phyloP scores from a whole-genome alignment of 139 green algal species.

The Gonium pectorale region DNA sequence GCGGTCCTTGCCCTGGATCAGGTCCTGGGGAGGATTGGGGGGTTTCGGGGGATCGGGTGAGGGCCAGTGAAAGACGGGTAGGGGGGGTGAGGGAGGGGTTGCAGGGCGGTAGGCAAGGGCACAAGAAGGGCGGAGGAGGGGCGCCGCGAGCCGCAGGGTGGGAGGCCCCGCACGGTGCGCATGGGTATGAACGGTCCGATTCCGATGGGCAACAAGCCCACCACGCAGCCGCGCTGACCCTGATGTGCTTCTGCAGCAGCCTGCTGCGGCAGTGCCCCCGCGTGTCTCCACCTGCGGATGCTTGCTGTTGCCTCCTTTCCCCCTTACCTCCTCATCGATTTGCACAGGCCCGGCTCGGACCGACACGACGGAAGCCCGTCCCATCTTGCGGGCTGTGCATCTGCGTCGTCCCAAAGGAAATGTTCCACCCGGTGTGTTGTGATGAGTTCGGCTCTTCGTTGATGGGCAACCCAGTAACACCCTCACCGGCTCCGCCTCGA shows the following conservation, averaged over 20 bases:
- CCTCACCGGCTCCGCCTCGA: background rate
- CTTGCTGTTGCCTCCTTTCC: no score
- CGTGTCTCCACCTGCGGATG: no score
- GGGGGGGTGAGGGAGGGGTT: background rate
- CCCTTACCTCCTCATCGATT: conserved; percentile 27
- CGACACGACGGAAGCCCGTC: background rate
- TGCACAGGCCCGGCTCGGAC: conserved; percentile 30
- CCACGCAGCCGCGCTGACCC: background rate
- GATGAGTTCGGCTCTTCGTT: background rate
- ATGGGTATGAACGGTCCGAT: background rate
- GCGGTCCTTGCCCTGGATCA: conserved; percentile 66
- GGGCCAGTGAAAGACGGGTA: background rate
- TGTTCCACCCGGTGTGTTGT: background rate
- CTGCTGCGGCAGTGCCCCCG: no score
- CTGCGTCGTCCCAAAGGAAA: conserved; percentile 7
- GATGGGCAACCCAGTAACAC: background rate
- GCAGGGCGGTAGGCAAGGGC: background rate
- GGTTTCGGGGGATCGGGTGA: no score
- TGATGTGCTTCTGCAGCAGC: background rate
- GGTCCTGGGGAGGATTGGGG: conserved; percentile 50
- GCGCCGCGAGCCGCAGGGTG: background rate
- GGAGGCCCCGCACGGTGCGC: background rate
- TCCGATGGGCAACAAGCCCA: background rate
- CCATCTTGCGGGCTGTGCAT: background rate
- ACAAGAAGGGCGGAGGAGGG: background rate